A percentile compares a stretch with the other conserved stretches of the same genome.
phyloP scores from a whole-genome alignment of 2,329 filamentous ascomycete species.

The Cladosporium sp. region DNA sequence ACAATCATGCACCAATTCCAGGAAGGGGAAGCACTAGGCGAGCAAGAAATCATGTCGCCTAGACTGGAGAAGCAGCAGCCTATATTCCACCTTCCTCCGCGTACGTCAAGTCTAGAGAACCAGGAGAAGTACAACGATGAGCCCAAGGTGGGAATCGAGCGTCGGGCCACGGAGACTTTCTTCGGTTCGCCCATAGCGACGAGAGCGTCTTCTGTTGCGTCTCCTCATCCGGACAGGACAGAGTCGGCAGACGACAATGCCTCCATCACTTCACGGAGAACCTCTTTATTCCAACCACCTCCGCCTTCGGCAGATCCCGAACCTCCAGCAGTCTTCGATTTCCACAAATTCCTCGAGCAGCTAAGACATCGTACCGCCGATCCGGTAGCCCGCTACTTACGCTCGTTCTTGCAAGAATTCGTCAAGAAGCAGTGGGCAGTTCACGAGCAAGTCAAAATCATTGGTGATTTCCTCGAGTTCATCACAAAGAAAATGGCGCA shows the following conservation, averaged over 20 bases:
- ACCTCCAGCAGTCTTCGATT: slow-evolving; percentile 86
- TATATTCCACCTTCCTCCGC: slow-evolving; percentile 70
- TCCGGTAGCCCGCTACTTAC: slow-evolving; percentile 89
- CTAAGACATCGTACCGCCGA: slow-evolving; percentile 96
- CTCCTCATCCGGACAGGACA: neutral
- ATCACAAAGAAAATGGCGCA: slow-evolving; percentile 98
- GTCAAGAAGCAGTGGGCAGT: slow-evolving; percentile 99
- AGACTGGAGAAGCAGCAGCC: slow-evolving; percentile 78
- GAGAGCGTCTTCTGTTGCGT: neutral
- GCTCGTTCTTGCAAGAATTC: slow-evolving; percentile 92
- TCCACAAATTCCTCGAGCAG: slow-evolving; percentile 94
- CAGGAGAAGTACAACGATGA: slow-evolving; percentile 18
- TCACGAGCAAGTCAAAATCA: slow-evolving; percentile 98
- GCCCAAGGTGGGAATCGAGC: neutral
- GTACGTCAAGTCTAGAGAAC: slow-evolving; percentile 82
- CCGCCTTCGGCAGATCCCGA: slow-evolving; percentile 59
- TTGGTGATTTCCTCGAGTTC: slow-evolving; percentile 91
- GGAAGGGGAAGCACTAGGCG: slow-evolving; percentile 61
- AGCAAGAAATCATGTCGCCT: slow-evolving; percentile 87
- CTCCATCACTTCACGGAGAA: slow-evolving; percentile 9
- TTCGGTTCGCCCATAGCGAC: slow-evolving; percentile 1
- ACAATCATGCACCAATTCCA: slow-evolving; percentile 97
- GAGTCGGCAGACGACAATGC: slow-evolving; percentile 6
- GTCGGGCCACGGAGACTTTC: slow-evolving; percentile 6
- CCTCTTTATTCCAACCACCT: slow-evolving; percentile 54